Evolutionary conservation across 2,329 filamentous ascomycete genomes (phyloP), one percentile per base, ranked within the genome.

Genomic region (Neonectria faginata): DNA sequence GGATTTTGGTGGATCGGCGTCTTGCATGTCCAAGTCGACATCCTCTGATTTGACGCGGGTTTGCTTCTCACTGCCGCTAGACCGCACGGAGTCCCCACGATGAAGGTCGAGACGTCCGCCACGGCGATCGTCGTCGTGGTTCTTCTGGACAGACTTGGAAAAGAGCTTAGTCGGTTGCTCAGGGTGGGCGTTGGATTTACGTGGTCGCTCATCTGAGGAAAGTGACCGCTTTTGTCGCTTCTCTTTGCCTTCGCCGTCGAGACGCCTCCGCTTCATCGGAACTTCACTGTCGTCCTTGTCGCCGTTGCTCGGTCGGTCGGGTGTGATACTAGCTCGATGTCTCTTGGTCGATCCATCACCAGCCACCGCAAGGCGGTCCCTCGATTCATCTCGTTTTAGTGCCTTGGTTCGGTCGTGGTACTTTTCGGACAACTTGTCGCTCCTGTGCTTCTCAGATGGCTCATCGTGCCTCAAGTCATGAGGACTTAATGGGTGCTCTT

Each of bases 351-450:
- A 78, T 57, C 78, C 79, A 27, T 89, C 88, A 14, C 83, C 81
- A 8, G 83, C 79, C 50, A 83, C 79, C 9, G 82, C 82, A 12
- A 84, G 75, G 31, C 83, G 80, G 64, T 90, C 88, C 57, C 83
- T 84, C 3, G 87, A 88, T 66, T 88, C 86, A 65, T 90, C 87
- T 62, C 87, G 82, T 73, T 88, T 90, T 12, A 89, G 75, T 18
- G 86, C 85, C 70, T 89, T 88, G 22, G 87, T 85, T 57, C 86
- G 82, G 66, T 89, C 87, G 60, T 87, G 85, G 60, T 87, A 85
- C 63, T 85, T 88, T 65, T 89, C 86, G 1, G 82, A 81, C 44
- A 77, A 66, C 60, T 83, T 74, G 31, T 74, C 72, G 20, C 60
- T 64, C 47, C 64, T 82, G 20, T 79, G 68, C 72, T 85, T 86